phyloP scores from a whole-genome alignment of 352 stramenopile species.

The Plasmopara halstedii region DNA sequence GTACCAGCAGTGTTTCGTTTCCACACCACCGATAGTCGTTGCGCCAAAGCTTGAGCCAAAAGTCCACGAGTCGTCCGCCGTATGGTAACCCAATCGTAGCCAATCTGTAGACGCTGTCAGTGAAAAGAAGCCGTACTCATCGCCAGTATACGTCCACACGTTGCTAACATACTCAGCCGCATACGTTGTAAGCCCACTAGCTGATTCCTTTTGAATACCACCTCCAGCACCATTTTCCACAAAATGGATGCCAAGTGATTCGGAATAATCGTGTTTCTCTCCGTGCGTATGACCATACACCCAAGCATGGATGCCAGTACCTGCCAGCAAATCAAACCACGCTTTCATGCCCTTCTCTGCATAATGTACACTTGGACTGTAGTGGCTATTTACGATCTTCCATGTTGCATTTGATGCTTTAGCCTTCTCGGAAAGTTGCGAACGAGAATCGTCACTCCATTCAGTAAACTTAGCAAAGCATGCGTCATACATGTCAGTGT shows the following conservation, averaged over 20 bases:
- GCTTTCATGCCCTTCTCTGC: conserved; percentile 17
- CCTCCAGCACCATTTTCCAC: conserved; percentile 64
- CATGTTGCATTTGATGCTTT: conserved; percentile 35
- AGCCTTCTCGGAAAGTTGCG: conserved; percentile 28
- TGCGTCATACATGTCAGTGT: conserved; percentile 34
- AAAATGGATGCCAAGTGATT: conserved; percentile 43
- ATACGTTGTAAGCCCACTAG: conserved; percentile 47
- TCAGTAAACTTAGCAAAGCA: conserved; percentile 32
- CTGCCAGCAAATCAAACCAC: conserved; percentile 36
- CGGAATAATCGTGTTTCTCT: conserved; percentile 24
- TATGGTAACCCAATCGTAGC: conserved; percentile 57
- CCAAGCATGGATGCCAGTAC: conserved; percentile 27
- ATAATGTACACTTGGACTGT: conserved; percentile 40
- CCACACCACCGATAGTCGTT: conserved; percentile 32
- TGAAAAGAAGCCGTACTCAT: conserved; percentile 60
- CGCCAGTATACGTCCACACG: conserved; percentile 46
- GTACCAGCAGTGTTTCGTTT: conserved; percentile 63
- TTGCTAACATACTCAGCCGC: conserved; percentile 34
- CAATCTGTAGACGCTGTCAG: conserved; percentile 40
- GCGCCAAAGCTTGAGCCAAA: conserved; percentile 32
- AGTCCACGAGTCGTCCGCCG: conserved; percentile 40
- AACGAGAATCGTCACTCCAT: conserved; percentile 37
- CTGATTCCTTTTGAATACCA: conserved; percentile 59
- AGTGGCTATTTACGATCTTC: conserved; percentile 35
- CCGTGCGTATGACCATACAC: conserved; percentile 26